Evolutionary conservation across 129 eudicot genomes (phyloP).

Genomic region (Saussurea involucrata): DNA sequence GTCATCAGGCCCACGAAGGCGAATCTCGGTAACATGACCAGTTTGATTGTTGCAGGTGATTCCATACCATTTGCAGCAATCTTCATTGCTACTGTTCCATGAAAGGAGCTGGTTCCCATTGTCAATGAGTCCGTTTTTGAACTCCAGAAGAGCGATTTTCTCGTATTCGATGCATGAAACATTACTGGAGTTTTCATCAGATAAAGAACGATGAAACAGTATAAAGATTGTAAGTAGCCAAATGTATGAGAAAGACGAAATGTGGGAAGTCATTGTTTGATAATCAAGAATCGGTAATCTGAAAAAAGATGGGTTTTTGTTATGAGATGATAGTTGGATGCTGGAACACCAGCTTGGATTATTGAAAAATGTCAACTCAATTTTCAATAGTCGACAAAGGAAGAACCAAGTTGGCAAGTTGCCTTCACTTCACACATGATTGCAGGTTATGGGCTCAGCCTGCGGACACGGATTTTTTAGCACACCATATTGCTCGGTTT

Average conservation of each 20-base stretch:
- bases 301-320: slow-evolving; percentile 1
- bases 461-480: neutral
- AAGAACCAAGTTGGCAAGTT: slow-evolving; percentile 1
- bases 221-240: slow-evolving; percentile 17
- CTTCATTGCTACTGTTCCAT: slow-evolving; percentile 32
- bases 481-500: neutral
- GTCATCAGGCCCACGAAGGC: slow-evolving; percentile 27
- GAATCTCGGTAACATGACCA: slow-evolving; percentile 37
- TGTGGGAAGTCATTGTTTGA: slow-evolving; percentile 16
- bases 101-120: slow-evolving; percentile 20
- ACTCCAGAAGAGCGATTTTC: slow-evolving; percentile 28
- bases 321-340: neutral
- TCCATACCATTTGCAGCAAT: slow-evolving; percentile 46
- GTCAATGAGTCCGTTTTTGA: slow-evolving; percentile 25
- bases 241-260: slow-evolving; percentile 20
- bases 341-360: slow-evolving; percentile 19
- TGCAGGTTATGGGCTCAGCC: neutral
- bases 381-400: slow-evolving; percentile 2
- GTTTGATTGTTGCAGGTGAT: slow-evolving; percentile 38
- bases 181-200: neutral
- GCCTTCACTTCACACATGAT: neutral
- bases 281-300: neutral
- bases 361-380: slow-evolving; percentile 7
- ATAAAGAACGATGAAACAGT: slow-evolving; percentile 13
- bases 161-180: slow-evolving; percentile 25